phyloP scores from a whole-genome alignment of 345 rosid genomes.

The Lenwebbia sp. region DNA sequence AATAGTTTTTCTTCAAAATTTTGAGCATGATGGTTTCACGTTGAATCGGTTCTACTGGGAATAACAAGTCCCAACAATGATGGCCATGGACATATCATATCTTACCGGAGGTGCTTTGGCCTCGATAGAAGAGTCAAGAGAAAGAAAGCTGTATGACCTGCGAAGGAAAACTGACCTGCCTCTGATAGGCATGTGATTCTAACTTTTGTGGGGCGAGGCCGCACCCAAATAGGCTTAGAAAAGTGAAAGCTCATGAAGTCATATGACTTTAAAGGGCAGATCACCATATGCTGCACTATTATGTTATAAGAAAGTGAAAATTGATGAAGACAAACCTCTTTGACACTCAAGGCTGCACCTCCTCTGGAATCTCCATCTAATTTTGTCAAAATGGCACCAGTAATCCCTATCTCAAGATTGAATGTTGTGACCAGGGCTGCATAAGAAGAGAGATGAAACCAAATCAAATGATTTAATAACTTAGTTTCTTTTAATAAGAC shows the following conservation, averaged over 20 bases:
- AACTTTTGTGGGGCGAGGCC: background rate
- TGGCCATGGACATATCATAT: background rate
- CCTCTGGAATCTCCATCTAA: slow-evolving; percentile 99
- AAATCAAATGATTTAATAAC: background rate
- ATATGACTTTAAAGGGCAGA: background rate
- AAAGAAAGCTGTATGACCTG: background rate
- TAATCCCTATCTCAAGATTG: slow-evolving; percentile 95
- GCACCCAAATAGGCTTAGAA: background rate
- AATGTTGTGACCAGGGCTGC: slow-evolving; percentile 91
- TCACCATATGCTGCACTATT: background rate
- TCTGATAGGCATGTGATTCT: background rate
- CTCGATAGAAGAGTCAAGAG: background rate
- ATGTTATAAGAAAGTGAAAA: background rate
- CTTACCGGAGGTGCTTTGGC: background rate
- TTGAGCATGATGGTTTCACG: background rate
- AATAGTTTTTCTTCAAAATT: background rate
- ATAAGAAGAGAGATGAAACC: background rate
- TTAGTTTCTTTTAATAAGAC: background rate
- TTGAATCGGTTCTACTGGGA: background rate
- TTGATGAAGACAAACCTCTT: slow-evolving; percentile 52
- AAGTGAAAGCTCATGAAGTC: background rate
- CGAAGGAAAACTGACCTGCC: background rate
- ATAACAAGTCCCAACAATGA: background rate
- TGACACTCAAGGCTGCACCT: slow-evolving; percentile 96
- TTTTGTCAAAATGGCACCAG: slow-evolving; percentile 98